Base-by-base conservation (phyloP, 2,329 filamentous ascomycete genomes). In the Ascochyta fabae region DNA sequence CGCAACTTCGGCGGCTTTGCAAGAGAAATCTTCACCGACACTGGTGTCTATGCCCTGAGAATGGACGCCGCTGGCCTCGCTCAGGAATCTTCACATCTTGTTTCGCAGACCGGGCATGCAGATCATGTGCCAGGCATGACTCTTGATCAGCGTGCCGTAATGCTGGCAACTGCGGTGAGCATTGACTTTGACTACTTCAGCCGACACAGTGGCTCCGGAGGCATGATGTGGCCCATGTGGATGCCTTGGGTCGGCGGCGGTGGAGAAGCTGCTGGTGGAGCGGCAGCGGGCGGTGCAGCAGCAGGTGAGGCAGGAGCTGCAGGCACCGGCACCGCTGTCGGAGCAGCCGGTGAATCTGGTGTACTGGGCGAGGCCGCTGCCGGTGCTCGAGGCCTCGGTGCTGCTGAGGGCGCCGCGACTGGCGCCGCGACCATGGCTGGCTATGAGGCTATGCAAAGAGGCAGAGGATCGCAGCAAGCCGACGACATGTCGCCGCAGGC, bases 151-250 rank as follows among this genome's bases (percentile, higher is more conserved):
- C 79, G 86, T 48, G 86, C 86, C 3, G 80, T 88, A 24, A 88
- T 88, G 85, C 79, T 88, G 8, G 85, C 86, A 9, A 87, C 86
- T 0, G 86, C 86, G 6, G 85, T 88, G 12, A 85, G 79, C 52
- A 81, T 88, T 42, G 86, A 88, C 65, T 88, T 88, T 56, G 86
- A 88, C 67, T 88, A 88, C 71, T 88, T 88, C 74, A 87, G 84
- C 54, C 79, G 85, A 2, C 84, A 87, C 59, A 85, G 83, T 48
- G 71, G 76, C 16, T 69, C 75, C 3, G 78, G 79, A 9, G 73
- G 80, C 15, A 69, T 80, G 39, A 66, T 75, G 56, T 69, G 66
- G 62, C 71, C 71, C 35, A 79, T 86, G 72, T 85, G 84, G 19
- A 64, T 87, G 68, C 85, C 85, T n/a, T 66, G 86, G 45, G 64